A percentile compares a stretch with the other conserved stretches of the same genome.
These are phyloP conservation scores for Chalciporus sp. DNA, from an alignment of 1,284 basidiomycete genomes.

Conservation along the genomic window DNA sequence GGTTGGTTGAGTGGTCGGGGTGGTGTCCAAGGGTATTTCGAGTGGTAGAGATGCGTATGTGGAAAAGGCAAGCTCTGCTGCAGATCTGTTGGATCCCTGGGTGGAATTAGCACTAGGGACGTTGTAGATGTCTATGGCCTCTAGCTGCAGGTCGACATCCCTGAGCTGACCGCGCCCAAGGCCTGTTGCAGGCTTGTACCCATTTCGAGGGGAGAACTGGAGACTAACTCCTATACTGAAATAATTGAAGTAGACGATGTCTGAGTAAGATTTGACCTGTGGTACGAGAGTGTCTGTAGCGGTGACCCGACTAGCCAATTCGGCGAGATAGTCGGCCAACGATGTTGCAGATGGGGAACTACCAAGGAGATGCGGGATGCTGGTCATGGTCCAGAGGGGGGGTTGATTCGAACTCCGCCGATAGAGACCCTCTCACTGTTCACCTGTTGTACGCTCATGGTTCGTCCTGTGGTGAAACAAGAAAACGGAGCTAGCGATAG, in stretches of 20 bases:
- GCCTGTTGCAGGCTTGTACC: conserved; percentile 59
- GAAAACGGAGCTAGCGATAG: conserved; percentile 10
- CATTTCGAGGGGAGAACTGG: conserved; percentile 61
- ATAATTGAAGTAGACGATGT: conserved; percentile 87
- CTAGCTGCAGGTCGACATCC: conserved; percentile 54
- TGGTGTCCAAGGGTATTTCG: conserved; percentile 41
- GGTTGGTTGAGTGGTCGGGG: conserved; percentile 38
- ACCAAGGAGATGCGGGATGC: conserved; percentile 46
- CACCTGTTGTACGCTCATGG: conserved; percentile 20
- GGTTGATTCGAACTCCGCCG: conserved; percentile 29
- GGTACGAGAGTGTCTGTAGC: conserved; percentile 38
- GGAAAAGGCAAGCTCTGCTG: conserved; percentile 53
- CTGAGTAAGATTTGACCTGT: conserved; percentile 76
- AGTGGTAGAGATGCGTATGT: conserved; percentile 57
- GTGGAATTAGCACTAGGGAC: conserved; percentile 34
- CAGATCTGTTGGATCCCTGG: conserved; percentile 37
- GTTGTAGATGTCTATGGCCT: conserved; percentile 85
- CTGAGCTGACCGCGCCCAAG: conserved; percentile 50
- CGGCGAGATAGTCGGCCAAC: conserved; percentile 47
- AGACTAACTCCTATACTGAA: conserved; percentile 77
- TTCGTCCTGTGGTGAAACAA: conserved; percentile 25
- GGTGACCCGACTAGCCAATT: conserved; percentile 35
- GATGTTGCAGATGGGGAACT: conserved; percentile 45
- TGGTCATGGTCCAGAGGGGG: conserved; percentile 7
- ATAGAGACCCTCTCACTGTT: conserved; percentile 13